These are phyloP conservation scores for Nicotiana benthamiana DNA, from an alignment of 257 asterid species.

Conservation along the genomic window DNA sequence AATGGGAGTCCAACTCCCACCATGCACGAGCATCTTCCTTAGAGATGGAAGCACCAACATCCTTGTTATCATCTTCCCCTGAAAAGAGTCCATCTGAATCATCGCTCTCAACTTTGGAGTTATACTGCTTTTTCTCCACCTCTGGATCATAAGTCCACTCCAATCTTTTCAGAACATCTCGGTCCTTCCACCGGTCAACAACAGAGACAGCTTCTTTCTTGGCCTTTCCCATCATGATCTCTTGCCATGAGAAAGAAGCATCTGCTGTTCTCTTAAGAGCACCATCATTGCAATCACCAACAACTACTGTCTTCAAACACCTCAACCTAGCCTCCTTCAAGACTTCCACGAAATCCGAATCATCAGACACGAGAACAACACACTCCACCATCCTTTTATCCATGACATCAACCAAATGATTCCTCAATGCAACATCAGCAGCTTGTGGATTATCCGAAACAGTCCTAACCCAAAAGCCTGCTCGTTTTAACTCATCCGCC, in stretches of 20 bases:
- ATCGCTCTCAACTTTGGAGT: constrained; percentile 36
- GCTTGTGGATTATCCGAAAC: constrained; percentile 77
- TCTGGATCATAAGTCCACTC: constrained; percentile 79
- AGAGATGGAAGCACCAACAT: constrained; percentile 12
- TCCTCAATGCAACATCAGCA: constrained; percentile 61
- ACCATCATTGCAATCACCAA: constrained; percentile 63
- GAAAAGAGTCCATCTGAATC: constrained; percentile 34
- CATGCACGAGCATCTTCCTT: constrained; percentile 34
- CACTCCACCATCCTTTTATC: constrained; percentile 54
- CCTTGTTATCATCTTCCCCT: constrained; percentile 23
- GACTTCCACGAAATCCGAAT: constrained; percentile 61
- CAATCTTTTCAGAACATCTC: constrained; percentile 47
- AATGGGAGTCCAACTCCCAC: constrained; percentile 53
- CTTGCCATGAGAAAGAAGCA: constrained; percentile 82
- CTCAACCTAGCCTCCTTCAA: constrained; percentile 71
- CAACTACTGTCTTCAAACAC: constrained; percentile 83
- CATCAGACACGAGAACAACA: constrained; percentile 79
- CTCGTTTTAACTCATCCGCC: constrained; percentile 72
- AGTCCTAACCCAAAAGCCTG: constrained; percentile 71
- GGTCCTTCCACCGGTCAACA: constrained; percentile 78
- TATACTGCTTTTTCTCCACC: constrained; percentile 25
- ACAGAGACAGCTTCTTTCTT: constrained; percentile 69
- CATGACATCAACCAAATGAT: constrained; percentile 71
- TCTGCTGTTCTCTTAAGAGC: constrained; percentile 64
- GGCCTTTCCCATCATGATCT: constrained; percentile 77